These are phyloP conservation scores for Aspergillus sclerotialis DNA, from an alignment of 2,329 filamentous ascomycete genomes.

Conservation along the genomic window DNA sequence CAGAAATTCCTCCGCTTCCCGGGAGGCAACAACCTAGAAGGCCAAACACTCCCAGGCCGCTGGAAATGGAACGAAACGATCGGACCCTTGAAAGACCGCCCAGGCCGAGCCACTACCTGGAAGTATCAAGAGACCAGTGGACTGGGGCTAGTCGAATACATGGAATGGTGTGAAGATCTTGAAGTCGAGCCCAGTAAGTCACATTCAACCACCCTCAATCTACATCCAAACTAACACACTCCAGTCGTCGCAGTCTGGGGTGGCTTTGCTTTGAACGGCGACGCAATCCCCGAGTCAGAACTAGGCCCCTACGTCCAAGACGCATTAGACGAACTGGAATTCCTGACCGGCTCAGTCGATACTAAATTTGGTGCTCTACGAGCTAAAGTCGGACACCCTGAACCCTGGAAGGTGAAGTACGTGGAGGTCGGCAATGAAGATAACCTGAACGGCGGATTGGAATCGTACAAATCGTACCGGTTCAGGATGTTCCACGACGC, in stretches of 20 bases:
- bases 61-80: conserved; percentile 50
- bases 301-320: conserved; percentile 27
- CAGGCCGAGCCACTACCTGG: conserved; percentile 37
- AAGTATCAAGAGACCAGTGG: conserved; percentile 39
- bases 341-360: conserved; percentile 17
- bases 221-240: background rate
- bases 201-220: background rate
- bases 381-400: conserved; percentile 53
- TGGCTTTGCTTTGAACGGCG: conserved; percentile 37
- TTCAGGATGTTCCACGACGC: conserved; percentile 55
- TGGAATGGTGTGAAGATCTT: conserved; percentile 43
- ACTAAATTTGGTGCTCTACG: conserved; percentile 41
- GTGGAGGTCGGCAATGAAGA: conserved; percentile 66
- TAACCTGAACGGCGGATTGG: conserved; percentile 49
- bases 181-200: conserved; percentile 30
- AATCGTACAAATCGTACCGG: conserved; percentile 46
- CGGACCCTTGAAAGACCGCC: conserved; percentile 42
- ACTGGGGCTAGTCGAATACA: conserved; percentile 42
- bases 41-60: conserved; percentile 24
- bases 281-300: conserved; percentile 28
- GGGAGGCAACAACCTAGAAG: conserved; percentile 47
- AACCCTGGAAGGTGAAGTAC: conserved; percentile 54
- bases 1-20: conserved; percentile 45
- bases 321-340: conserved; percentile 29
- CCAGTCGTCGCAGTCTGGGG: conserved; percentile 37